Percentiles rank a stretch among this genome's conserved stretches.
These are phyloP conservation scores for Rhizophagus clarus DNA, from an alignment of 192 early-diverging fungal species.

Conservation along the genomic window DNA sequence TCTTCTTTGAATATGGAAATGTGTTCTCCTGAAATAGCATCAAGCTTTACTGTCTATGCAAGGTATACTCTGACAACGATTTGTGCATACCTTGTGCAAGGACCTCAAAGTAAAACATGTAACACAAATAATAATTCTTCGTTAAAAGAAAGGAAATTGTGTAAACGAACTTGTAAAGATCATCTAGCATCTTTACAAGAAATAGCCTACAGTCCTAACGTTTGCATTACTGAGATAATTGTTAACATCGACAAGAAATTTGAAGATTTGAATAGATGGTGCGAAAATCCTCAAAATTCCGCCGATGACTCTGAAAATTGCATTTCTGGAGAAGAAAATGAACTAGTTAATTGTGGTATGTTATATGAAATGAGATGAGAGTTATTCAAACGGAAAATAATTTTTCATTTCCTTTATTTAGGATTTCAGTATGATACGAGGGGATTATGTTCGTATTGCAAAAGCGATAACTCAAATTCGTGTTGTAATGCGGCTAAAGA, in stretches of 20 bases:
- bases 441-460: background rate
- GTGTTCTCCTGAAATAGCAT: background rate
- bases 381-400: background rate
- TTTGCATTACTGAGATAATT: background rate
- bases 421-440: background rate
- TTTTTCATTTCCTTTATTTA: background rate
- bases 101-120: background rate
- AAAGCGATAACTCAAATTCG: background rate
- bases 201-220: background rate
- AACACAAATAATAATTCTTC: background rate
- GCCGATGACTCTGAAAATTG: background rate
- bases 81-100: slow-evolving; percentile 17
- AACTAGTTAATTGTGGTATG: slow-evolving; percentile 25
- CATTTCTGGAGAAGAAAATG: slow-evolving; percentile 26
- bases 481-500: background rate
- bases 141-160: background rate
- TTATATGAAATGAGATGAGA: background rate
- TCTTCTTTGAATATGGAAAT: background rate
- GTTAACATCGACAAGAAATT: background rate
- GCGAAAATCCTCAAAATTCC: background rate
- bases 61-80: slow-evolving; percentile 10
- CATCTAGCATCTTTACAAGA: background rate
- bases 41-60: background rate
- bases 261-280: slow-evolving; percentile 1
- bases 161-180: slow-evolving; percentile 2